phyloP scores from a whole-genome alignment of 2,329 filamentous ascomycete genomes.

The Stachybotrys echinatus region DNA sequence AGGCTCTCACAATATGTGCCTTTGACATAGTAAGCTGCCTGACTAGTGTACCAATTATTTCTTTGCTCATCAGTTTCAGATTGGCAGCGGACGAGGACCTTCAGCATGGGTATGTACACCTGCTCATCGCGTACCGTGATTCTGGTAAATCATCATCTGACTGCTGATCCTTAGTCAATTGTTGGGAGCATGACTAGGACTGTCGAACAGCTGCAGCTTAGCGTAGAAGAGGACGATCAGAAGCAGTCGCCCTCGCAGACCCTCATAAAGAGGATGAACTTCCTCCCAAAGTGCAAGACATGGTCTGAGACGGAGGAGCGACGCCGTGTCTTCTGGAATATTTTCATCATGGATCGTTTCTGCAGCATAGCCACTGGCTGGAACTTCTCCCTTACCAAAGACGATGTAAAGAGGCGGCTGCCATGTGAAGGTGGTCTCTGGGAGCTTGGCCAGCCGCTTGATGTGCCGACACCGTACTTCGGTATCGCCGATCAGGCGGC shows the following conservation, averaged over 20 bases:
- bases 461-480: conserved; percentile 32
- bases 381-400: conserved; percentile 21
- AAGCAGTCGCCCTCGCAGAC: conserved; percentile 12
- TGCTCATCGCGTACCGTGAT: not conserved
- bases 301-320: conserved; percentile 34
- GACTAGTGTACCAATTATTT: not conserved
- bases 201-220: conserved; percentile 31
- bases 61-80: conserved; percentile 10
- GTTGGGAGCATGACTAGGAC: conserved; percentile 31
- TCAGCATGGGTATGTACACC: conserved; percentile 19
- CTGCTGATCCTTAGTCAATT: conserved; percentile 17
- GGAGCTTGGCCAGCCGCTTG: conserved; percentile 26
- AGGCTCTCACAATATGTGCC: conserved; percentile 27
- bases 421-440: conserved; percentile 33
- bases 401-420: conserved; percentile 29
- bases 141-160: not conserved
- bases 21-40: conserved; percentile 18
- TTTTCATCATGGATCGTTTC: conserved; percentile 35
- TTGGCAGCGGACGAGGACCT: conserved; percentile 24
- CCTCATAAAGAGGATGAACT: too few relatives aligned
- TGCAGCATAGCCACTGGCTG: conserved; percentile 32
- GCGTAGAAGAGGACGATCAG: conserved; percentile 25
- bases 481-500: conserved; percentile 27
- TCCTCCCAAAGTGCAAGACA: conserved; percentile 20
- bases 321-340: conserved; percentile 34